Conservation (phyloP, 129 eudicot genomes). For the Sambucus nigra region DNA sequence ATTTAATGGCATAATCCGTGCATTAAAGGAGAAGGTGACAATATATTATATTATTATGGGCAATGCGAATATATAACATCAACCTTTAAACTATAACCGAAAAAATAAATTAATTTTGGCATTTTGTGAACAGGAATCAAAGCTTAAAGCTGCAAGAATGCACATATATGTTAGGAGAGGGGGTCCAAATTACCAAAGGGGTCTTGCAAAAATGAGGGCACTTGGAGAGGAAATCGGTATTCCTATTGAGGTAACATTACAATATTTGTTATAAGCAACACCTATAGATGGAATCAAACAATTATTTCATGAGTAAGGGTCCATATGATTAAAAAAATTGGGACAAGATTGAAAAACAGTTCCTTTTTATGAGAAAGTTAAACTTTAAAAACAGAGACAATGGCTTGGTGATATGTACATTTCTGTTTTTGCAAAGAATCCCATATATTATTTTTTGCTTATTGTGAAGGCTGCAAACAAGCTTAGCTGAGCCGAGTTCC, state of each 20-base stretch:
- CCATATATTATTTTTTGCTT: too few relatives aligned
- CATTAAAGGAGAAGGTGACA: constrained; percentile 86
- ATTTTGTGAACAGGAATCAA: constrained; percentile 45
- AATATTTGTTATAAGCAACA: background rate
- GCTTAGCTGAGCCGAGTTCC: too few relatives aligned
- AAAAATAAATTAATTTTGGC: background rate
- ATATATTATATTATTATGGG: constrained; percentile 1
- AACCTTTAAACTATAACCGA: background rate
- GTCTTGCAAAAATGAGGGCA: constrained; percentile 81
- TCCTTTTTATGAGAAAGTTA: too few relatives aligned
- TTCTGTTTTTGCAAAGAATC: too few relatives aligned
- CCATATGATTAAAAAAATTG: too few relatives aligned
- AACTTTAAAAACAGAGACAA: too few relatives aligned
- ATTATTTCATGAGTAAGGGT: too few relatives aligned
- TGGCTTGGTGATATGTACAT: too few relatives aligned
- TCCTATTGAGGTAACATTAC: constrained; percentile 71
- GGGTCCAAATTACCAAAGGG: constrained; percentile 98
- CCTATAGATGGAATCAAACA: background rate
- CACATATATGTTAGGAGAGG: constrained; percentile 95
- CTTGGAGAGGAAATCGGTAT: constrained; percentile 93
- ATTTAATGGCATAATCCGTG: constrained; percentile 94
- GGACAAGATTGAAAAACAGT: too few relatives aligned
- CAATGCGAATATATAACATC: background rate
- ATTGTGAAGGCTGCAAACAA: too few relatives aligned
- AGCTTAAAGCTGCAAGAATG: constrained; percentile 96